Evolutionary conservation across 2,329 filamentous ascomycete genomes (phyloP).

Genomic region (Cladosporium sp.): DNA sequence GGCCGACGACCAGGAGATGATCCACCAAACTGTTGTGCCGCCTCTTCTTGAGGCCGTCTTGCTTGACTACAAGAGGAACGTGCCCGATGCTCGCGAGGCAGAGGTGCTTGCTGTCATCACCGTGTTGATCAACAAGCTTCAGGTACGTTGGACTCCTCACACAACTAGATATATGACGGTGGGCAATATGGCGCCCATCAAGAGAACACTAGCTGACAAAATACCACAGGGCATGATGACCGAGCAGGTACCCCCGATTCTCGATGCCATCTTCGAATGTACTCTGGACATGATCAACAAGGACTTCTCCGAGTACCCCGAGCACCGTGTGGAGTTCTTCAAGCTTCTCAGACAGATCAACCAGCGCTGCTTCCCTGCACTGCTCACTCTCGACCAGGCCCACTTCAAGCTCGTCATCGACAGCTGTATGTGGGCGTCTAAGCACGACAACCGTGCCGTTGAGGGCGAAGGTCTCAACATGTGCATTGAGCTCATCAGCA

Average conservation of each 20-base stretch:
- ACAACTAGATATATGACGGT: constrained; percentile 51
- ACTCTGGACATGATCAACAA: constrained; percentile 99
- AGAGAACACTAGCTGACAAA: constrained; percentile 32
- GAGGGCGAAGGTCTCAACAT: constrained; percentile 96
- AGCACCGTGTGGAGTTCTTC: constrained; percentile 99
- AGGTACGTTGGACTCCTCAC: constrained; percentile 69
- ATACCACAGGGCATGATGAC: constrained; percentile 80
- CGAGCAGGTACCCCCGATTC: constrained; percentile 93
- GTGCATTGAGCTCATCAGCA: constrained; percentile 96
- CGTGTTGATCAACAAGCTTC: constrained; percentile 92
- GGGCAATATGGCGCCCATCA: constrained; percentile 25
- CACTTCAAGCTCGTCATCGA: constrained; percentile 99
- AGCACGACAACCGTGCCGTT: constrained; percentile 98
- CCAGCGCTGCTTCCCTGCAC: constrained; percentile 90
- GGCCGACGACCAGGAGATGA: constrained; percentile 91
- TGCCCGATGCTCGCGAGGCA: constrained; percentile 90
- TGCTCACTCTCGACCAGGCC: constrained; percentile 89
- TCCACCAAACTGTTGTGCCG: constrained; percentile 93
- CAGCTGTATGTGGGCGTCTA: constrained; percentile 99
- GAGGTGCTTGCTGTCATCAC: constrained; percentile 98
- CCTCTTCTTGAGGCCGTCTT: constrained; percentile 90
- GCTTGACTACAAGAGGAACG: constrained; percentile 95
- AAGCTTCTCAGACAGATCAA: constrained; percentile 95
- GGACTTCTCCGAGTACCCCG: constrained; percentile 98
- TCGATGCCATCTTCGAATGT: constrained; percentile 98